phyloP scores from a whole-genome alignment of 129 eudicot genomes.

The Heracleum sosnowskyi region DNA sequence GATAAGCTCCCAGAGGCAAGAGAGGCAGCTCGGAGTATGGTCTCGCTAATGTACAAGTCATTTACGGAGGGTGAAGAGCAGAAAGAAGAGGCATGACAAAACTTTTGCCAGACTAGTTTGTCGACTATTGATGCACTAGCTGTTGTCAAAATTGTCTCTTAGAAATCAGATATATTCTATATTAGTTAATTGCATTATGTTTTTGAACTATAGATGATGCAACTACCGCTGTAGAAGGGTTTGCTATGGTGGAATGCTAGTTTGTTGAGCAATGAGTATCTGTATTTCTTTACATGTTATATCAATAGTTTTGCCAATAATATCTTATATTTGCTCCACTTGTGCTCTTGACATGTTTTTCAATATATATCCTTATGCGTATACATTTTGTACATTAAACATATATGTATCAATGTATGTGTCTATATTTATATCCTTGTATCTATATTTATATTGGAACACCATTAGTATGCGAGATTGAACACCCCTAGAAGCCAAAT shows the following conservation, averaged over 20 bases:
- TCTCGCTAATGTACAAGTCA: conserved; percentile 30
- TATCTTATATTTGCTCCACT: neutral
- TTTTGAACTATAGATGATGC: neutral
- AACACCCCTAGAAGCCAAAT: too few relatives aligned
- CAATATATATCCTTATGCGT: too few relatives aligned
- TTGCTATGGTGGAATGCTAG: neutral
- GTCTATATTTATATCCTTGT: too few relatives aligned
- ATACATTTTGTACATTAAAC: too few relatives aligned
- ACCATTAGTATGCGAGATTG: too few relatives aligned
- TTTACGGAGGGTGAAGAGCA: conserved; percentile 38
- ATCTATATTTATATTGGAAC: too few relatives aligned
- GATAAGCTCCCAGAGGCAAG: conserved; percentile 98
- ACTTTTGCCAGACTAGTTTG: conserved; percentile 80
- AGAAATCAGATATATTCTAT: conserved; percentile 23
- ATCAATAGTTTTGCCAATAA: neutral
- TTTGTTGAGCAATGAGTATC: neutral
- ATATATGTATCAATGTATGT: too few relatives aligned
- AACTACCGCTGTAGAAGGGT: conserved; percentile 5
- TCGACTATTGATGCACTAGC: conserved; percentile 77
- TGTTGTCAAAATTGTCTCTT: conserved; percentile 52
- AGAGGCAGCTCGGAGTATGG: conserved; percentile 81
- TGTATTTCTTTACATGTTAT: neutral
- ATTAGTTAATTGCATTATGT: neutral
- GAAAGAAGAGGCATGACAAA: conserved; percentile 63
- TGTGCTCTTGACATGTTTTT: too few relatives aligned